Evolutionary conservation across 805 yeast genomes (phyloP).

Genomic region (Zygoascus ofunaensis): DNA sequence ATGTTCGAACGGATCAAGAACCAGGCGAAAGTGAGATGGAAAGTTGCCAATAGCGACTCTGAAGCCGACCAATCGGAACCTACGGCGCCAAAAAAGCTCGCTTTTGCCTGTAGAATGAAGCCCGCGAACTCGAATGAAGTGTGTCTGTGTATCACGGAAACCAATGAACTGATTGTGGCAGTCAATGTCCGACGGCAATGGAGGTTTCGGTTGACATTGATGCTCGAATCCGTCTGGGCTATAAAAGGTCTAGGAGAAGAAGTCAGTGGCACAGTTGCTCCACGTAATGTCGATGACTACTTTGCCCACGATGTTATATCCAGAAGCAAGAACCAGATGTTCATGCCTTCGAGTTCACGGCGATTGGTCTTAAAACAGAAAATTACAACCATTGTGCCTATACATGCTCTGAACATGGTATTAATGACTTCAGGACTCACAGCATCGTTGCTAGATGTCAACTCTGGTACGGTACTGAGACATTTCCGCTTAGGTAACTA

Average conservation of each 20-base stretch:
- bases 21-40: not conserved
- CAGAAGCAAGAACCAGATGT: not conserved
- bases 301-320: not conserved
- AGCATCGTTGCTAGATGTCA: conserved; percentile 51
- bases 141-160: conserved; percentile 44
- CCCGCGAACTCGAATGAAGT: conserved; percentile 74
- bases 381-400: conserved; percentile 12
- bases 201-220: conserved; percentile 45
- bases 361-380: conserved; percentile 2
- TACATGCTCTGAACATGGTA: conserved; percentile 22
- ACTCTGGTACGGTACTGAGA: conserved; percentile 62
- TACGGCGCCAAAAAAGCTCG: not conserved
- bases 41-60: not conserved
- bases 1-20: conserved; percentile 5
- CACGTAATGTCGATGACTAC: not conserved
- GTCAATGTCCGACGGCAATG: conserved; percentile 54
- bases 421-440: conserved; percentile 13
- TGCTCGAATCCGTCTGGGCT: conserved; percentile 31
- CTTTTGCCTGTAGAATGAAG: conserved; percentile 38
- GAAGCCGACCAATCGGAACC: not conserved
- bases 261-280: not conserved
- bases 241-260: not conserved
- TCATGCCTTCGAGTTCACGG: conserved; percentile 10
- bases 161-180: conserved; percentile 48
- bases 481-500: conserved; percentile 53